These are phyloP conservation scores for Tuber borchii DNA, from an alignment of 495 filamentous ascomycete genomes.

Conservation along the genomic window DNA sequence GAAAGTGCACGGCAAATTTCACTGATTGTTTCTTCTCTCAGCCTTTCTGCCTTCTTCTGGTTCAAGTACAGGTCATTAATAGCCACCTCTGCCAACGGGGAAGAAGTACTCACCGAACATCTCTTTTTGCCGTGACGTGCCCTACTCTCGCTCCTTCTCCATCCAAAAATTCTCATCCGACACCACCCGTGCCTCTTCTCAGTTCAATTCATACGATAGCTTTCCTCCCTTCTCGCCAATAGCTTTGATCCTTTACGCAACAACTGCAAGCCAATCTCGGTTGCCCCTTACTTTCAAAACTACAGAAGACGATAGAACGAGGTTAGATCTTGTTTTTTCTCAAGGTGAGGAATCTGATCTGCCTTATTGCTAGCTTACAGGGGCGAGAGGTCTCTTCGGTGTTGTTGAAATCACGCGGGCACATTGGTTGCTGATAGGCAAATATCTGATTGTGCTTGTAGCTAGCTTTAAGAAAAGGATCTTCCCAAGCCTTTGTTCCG, in stretches of 20 bases:
- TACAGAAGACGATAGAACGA: neutral
- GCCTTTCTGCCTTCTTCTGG: neutral
- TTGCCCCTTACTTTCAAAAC: neutral
- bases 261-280: neutral
- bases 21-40: neutral
- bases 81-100: neutral
- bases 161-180: neutral
- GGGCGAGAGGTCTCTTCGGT: neutral
- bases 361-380: neutral
- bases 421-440: neutral
- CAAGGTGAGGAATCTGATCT: neutral
- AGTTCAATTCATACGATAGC: slow-evolving; percentile 2
- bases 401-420: neutral
- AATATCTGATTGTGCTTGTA: slow-evolving; percentile 5
- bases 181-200: slow-evolving; percentile 1
- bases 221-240: slow-evolving; percentile 1
- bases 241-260: neutral
- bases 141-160: neutral
- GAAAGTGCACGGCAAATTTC: neutral
- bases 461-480: neutral
- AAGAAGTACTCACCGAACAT: neutral
- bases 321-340: neutral
- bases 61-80: neutral
- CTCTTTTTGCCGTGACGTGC: neutral
- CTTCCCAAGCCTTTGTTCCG: neutral